Conservation (phyloP, 2,329 filamentous ascomycete genomes). For the Claviceps spartinae region DNA sequence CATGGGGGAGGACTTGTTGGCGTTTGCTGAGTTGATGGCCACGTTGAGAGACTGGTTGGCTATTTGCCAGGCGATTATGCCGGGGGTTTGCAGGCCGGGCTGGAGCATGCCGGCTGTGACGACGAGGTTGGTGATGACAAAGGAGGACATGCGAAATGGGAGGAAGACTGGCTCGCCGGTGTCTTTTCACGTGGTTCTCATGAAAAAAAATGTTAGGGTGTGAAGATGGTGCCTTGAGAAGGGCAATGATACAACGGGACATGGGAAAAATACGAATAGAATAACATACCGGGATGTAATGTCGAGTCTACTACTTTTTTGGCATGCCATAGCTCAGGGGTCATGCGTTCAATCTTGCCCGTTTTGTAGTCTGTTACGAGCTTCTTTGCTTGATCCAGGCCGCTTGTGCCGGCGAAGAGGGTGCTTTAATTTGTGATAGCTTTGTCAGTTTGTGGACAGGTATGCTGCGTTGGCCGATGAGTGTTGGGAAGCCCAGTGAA, state of each 20-base stretch:
- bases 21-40: slow-evolving; percentile 92
- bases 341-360: slow-evolving; percentile 68
- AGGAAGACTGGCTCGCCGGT: slow-evolving; percentile 85
- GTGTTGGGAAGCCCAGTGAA: neutral
- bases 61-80: slow-evolving; percentile 88
- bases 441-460: neutral
- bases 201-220: neutral
- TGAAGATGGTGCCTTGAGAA: neutral
- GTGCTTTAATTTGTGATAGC: slow-evolving; percentile 43
- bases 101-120: slow-evolving; percentile 97
- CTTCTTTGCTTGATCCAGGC: slow-evolving; percentile 75
- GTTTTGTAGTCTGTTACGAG: slow-evolving; percentile 78
- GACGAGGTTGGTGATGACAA: slow-evolving; percentile 82
- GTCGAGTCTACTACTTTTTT: slow-evolving; percentile 98
- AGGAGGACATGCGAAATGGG: slow-evolving; percentile 95
- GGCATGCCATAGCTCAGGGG: slow-evolving; percentile 78
- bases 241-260: neutral
- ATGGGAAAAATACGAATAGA: neutral
- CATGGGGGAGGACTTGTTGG: slow-evolving; percentile 91
- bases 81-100: slow-evolving; percentile 66
- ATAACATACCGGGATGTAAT: slow-evolving; percentile 65
- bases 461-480: neutral
- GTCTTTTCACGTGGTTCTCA: slow-evolving; percentile 38
- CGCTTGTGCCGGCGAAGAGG: slow-evolving; percentile 61
- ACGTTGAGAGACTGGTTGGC: slow-evolving; percentile 97